Base-by-base conservation (phyloP, 768 basidiomycete genomes). In the Kwoniella bestiolae region DNA sequence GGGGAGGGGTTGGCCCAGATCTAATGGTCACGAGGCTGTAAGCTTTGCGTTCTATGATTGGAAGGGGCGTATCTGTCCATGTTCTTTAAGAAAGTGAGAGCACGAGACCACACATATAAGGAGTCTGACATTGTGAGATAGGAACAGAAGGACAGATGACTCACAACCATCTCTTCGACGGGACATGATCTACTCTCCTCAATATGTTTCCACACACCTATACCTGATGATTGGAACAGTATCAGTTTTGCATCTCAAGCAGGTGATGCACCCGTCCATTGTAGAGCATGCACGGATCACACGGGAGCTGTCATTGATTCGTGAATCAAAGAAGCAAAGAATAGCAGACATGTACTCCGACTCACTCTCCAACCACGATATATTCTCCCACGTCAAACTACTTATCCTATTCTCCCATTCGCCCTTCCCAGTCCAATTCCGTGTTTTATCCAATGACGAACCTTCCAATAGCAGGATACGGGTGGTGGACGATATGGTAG, bases 141-240 rank as follows among this genome's bases (percentile, higher is more conserved):
- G 49, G 14, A 50, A 18, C 5, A 21, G 12, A 35, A 18, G 16
- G 29, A 34, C 12, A 11, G 11, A 21, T 18, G 21, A 76, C 83
- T 68, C 67, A 88, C 94, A 84, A 94, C 88, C 89, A 98, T 92
- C 69, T 91, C 88, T 70, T 90, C 86, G 21, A 98, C 83, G 0
- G 88, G 86, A 60, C 86, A 85, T 1, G 91, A 90, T 28, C 94
- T 85, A 12, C 78, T 69, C 23, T 82, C 75, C 14, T 92, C 89
- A 26, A 98, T 85, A 80, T 90, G 82, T 11, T 84, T 75, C 95
- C 94, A 98, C n/a, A 86, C 89, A 12, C 91, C 92, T 71, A 89
- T 90, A 52, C 85, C 94, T 94, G 61, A 26, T 49, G 21, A 18
- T 25, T 41, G 38, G n/a, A n/a, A n/a, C n/a, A n/a, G 18, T 41